phyloP scores from a whole-genome alignment of 805 yeast species.

The Metschnikowia peoriensis region DNA sequence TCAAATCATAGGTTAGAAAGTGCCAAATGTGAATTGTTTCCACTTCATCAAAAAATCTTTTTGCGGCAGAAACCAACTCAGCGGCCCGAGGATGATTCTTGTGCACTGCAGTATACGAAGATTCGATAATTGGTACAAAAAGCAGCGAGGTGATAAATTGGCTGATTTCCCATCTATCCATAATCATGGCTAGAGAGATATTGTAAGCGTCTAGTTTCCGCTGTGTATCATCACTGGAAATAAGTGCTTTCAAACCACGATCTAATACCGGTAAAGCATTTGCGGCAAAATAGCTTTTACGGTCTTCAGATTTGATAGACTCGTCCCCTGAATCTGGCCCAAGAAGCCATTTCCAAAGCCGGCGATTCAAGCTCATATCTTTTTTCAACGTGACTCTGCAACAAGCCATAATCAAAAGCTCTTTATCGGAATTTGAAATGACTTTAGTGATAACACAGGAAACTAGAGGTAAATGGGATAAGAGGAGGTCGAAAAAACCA shows the following conservation, averaged over 20 bases:
- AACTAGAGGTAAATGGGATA: slow-evolving; percentile 63
- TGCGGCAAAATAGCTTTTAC: slow-evolving; percentile 52
- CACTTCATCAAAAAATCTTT: slow-evolving; percentile 77
- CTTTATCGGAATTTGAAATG: slow-evolving; percentile 52
- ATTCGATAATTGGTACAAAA: slow-evolving; percentile 60
- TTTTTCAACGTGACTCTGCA: slow-evolving; percentile 68
- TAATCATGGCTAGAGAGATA: slow-evolving; percentile 62
- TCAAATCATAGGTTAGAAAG: slow-evolving; percentile 46
- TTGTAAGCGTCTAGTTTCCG: slow-evolving; percentile 53
- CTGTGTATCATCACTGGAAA: slow-evolving; percentile 30
- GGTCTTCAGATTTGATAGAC: slow-evolving; percentile 7
- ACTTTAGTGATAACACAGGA: slow-evolving; percentile 53
- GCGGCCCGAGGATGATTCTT: not conserved
- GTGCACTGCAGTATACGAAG: slow-evolving; percentile 32
- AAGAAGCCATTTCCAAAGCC: slow-evolving; percentile 90
- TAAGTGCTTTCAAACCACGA: slow-evolving; percentile 51
- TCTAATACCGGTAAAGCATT: slow-evolving; percentile 53
- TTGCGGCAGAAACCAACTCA: slow-evolving; percentile 57
- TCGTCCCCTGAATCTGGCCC: slow-evolving; percentile 58
- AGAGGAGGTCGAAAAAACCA: slow-evolving; percentile 81
- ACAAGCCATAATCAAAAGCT: slow-evolving; percentile 58
- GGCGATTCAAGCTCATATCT: slow-evolving; percentile 92
- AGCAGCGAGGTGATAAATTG: slow-evolving; percentile 66
- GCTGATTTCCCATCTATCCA: slow-evolving; percentile 97
- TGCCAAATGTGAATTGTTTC: slow-evolving; percentile 82